Conservation (phyloP, 164 flowering plant species). For the Vitis amurensis region DNA sequence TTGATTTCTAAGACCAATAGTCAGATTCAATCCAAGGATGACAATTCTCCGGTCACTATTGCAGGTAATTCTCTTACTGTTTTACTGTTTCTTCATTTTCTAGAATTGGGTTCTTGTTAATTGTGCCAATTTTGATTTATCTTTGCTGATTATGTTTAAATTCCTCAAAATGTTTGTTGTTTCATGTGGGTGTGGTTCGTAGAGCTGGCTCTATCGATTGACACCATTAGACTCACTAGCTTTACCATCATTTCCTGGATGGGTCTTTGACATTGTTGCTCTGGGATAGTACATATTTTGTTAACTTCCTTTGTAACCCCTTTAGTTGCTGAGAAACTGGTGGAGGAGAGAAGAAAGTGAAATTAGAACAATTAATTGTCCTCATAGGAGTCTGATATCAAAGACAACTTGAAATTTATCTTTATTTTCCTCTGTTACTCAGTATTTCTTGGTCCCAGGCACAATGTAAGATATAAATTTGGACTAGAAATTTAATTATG, state of each 20-base stretch:
- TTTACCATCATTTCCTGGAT: too few species aligned
- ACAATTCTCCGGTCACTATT: constrained; percentile 69
- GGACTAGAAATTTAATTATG: neutral
- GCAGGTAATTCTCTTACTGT: constrained; percentile 42
- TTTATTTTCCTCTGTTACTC: too few species aligned
- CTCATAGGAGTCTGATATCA: too few species aligned
- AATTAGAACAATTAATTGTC: too few species aligned
- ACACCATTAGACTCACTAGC: neutral
- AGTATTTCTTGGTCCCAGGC: too few species aligned
- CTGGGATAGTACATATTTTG: too few species aligned
- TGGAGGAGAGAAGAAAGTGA: too few species aligned
- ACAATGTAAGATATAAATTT: too few species aligned
- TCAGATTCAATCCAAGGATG: constrained; percentile 61
- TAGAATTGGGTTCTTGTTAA: constrained; percentile 2
- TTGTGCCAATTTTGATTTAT: neutral
- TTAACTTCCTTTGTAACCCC: too few species aligned
- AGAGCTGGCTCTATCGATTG: neutral
- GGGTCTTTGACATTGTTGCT: too few species aligned
- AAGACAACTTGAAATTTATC: too few species aligned
- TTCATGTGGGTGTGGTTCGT: neutral
- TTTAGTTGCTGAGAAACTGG: too few species aligned
- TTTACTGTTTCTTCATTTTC: neutral
- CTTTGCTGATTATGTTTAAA: neutral
- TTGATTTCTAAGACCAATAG: constrained; percentile 35
- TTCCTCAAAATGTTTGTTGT: neutral